Evolutionary conservation across 257 asterid genomes (phyloP), one percentile per base, ranked within the genome.

Genomic region (Ehretia macrophylla): DNA sequence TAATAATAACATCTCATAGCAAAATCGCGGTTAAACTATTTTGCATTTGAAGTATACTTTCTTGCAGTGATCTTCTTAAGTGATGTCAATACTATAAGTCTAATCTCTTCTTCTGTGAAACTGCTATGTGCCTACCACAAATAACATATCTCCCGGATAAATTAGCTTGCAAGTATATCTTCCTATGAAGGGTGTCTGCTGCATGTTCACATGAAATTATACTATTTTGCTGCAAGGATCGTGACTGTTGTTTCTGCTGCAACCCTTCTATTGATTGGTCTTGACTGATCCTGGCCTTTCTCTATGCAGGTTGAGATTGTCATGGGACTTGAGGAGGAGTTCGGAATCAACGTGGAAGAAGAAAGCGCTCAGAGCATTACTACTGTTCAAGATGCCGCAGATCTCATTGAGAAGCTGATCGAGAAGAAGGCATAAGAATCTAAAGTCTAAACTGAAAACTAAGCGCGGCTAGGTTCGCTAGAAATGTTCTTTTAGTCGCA

Each of bases 281-380:
- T 47, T 52, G 17, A 42, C 45, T 51, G 27, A 14, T 44, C 11
- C 0, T 23, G 1, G 13, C 11, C 21, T 47, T 56, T 47, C 12
- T 18, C 32, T 16, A 16, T 53, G 8, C 55, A 88, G 95, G 96
- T 88, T 37, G 96, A 88, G 86, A 88, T 86, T 52, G 95, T 90
- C 42, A 90, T 90, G 97, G 96, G 95, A 59, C 90, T 90, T 12
- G 98, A 91, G 76, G 96, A 87, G 83, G 98, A 77, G 70, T 91
- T 91, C 18, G 95, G 89, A 12, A 91, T 91, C 66, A 68, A 75
- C 10, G 96, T 91, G 8, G 96, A 90, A 79, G 97, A 90, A 65
- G 97, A 90, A 45, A 90, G 81, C 32, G 97, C 97, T 8, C 97
- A 90, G 81, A 72, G 71, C 68, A 90, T 90, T 65, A 48, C 78